A percentile compares a stretch with the other conserved stretches of the same genome.
phyloP scores from a whole-genome alignment of 192 early-diverging fungal genomes.

The Rhizoclosmatium globosum region DNA sequence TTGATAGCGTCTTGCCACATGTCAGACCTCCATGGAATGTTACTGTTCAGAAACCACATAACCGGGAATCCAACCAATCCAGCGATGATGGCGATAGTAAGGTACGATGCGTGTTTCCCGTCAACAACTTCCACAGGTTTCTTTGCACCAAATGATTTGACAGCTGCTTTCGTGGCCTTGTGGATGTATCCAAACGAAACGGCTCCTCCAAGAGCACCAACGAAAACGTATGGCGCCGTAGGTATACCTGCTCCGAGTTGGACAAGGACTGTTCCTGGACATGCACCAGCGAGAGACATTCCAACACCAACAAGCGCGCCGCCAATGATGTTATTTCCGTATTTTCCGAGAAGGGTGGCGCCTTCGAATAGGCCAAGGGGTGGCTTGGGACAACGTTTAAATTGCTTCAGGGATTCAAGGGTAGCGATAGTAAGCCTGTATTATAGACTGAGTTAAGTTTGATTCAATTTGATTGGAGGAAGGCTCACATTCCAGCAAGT shows the following conservation, averaged over 20 bases:
- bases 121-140: constrained; percentile 4
- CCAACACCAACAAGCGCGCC: constrained; percentile 41
- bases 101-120: not conserved
- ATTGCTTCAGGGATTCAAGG: constrained; percentile 8
- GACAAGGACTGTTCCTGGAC: constrained; percentile 45
- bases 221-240: constrained; percentile 7
- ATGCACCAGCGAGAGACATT: constrained; percentile 43
- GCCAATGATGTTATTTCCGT: constrained; percentile 32
- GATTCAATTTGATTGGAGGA: not conserved
- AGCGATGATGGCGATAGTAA: not conserved
- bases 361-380: not conserved
- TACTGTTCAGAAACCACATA: constrained; percentile 13
- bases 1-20: not conserved
- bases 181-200: constrained; percentile 36
- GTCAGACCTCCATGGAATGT: constrained; percentile 11
- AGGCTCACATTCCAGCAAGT: constrained; percentile 36
- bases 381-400: constrained; percentile 28
- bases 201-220: constrained; percentile 33
- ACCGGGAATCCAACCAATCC: not conserved
- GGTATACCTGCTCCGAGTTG: constrained; percentile 39
- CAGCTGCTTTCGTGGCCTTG: not conserved
- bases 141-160: constrained; percentile 19
- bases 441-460: not conserved
- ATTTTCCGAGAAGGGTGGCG: not conserved
- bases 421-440: constrained; percentile 21